A percentile compares a stretch with the other conserved stretches of the same genome.
phyloP scores from a whole-genome alignment of 768 basidiomycete species.

The Rhodosporidiobolus sp. region DNA sequence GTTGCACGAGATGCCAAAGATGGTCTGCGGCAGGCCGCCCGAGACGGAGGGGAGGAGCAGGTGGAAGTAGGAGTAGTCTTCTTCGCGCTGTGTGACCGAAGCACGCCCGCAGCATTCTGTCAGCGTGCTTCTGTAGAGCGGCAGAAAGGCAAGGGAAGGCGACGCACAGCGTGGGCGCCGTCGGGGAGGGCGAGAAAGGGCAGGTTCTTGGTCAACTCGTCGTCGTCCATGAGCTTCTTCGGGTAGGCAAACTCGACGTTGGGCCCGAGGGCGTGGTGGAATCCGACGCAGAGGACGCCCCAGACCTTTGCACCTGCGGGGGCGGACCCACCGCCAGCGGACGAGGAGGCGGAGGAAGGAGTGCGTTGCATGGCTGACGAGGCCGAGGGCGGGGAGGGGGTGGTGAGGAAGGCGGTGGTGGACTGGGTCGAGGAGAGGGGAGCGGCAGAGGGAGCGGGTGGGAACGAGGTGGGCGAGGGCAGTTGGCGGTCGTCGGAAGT shows the following conservation, averaged over 20 bases:
- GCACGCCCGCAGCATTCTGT: neutral
- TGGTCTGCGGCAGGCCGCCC: constrained; percentile 56
- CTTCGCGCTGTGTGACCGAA: constrained; percentile 60
- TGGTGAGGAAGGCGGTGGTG: constrained; percentile 9
- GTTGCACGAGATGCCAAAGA: constrained; percentile 97
- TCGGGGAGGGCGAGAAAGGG: constrained; percentile 96
- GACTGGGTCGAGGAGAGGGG: neutral
- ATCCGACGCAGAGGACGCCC: constrained; percentile 40
- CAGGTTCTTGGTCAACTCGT: constrained; percentile 76
- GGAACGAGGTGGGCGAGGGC: neutral
- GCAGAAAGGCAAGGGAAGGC: neutral
- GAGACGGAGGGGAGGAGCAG: constrained; percentile 55
- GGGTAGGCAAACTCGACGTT: constrained; percentile 66
- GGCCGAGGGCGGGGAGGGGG: neutral
- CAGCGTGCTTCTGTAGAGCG: neutral
- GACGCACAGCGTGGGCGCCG: constrained; percentile 83
- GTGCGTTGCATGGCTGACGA: neutral
- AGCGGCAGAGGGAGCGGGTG: neutral
- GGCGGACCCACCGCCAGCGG: neutral
- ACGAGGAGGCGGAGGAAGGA: neutral
- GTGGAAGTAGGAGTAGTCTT: constrained; percentile 97
- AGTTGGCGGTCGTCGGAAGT: neutral
- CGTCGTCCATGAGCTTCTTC: constrained; percentile 66
- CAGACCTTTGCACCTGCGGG: constrained; percentile 5
- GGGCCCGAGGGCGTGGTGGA: constrained; percentile 71